phyloP scores from a whole-genome alignment of 2,329 filamentous ascomycete species.

The Colletotrichum salicis region DNA sequence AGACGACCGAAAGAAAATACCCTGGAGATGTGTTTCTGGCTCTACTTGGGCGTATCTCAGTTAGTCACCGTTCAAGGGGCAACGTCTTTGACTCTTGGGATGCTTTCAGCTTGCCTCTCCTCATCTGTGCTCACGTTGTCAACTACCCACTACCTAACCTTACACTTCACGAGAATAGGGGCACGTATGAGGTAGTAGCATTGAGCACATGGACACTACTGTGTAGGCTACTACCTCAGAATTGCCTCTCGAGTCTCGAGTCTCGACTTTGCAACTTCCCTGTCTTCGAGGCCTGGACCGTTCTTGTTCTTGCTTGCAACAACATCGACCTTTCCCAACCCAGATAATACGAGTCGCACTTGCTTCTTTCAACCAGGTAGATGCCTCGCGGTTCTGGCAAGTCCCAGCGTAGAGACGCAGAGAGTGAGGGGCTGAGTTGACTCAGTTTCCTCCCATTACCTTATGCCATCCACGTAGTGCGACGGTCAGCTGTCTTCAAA shows the following conservation, averaged over 20 bases:
- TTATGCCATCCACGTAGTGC: background rate
- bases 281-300: background rate
- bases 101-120: background rate
- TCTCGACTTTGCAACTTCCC: background rate
- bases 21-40: background rate
- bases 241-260: background rate
- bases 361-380: background rate
- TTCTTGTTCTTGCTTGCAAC: slow-evolving; percentile 1
- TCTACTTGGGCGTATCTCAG: slow-evolving; percentile 10
- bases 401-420: background rate
- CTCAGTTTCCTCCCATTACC: background rate
- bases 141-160: background rate
- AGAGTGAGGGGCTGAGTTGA: background rate
- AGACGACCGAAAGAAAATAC: background rate
- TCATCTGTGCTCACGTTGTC: background rate
- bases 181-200: background rate
- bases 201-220: background rate
- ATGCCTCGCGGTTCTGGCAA: background rate
- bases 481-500: background rate
- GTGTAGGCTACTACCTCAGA: background rate
- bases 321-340: background rate
- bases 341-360: background rate
- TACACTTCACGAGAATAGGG: background rate
- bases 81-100: background rate
- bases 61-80: background rate